phyloP scores from a whole-genome alignment of 192 early-diverging fungal species.

The Backusella tarrabulga region DNA sequence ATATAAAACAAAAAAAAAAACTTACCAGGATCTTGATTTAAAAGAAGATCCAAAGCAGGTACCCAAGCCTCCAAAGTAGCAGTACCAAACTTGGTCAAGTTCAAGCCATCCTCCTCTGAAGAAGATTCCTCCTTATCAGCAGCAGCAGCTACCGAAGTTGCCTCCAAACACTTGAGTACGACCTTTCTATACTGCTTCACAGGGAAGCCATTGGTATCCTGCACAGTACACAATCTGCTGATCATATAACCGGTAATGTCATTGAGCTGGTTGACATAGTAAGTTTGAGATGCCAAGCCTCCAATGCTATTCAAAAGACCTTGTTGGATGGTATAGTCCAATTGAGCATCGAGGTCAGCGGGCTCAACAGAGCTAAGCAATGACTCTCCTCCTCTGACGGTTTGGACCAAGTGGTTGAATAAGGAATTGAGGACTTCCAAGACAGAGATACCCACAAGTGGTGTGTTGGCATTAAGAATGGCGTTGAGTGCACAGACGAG shows the following conservation, averaged over 20 bases:
- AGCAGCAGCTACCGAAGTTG: constrained; percentile 33
- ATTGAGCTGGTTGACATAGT: constrained; percentile 54
- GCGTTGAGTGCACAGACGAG: constrained; percentile 42
- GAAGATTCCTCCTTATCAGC: constrained; percentile 27
- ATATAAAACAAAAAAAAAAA: constrained; percentile 23
- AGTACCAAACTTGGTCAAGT: background rate
- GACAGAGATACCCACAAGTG: constrained; percentile 49
- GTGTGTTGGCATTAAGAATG: constrained; percentile 42
- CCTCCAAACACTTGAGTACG: constrained; percentile 45
- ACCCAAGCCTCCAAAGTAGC: constrained; percentile 12
- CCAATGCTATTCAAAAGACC: constrained; percentile 27
- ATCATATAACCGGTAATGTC: constrained; percentile 55
- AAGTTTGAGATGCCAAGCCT: constrained; percentile 53
- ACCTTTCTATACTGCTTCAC: constrained; percentile 36
- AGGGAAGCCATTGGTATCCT: constrained; percentile 35
- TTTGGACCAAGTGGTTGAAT: constrained; percentile 39
- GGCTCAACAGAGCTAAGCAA: background rate
- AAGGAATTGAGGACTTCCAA: constrained; percentile 51
- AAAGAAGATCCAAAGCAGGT: constrained; percentile 21
- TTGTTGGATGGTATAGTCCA: constrained; percentile 23
- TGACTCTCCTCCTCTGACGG: constrained; percentile 6
- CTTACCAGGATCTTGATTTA: background rate
- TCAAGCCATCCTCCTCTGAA: background rate
- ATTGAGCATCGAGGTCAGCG: background rate
- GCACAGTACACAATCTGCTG: constrained; percentile 32